Percentiles rank a stretch among this genome's conserved stretches.
phyloP scores from a whole-genome alignment of 768 basidiomycete species.

The Serendipita sp. region DNA sequence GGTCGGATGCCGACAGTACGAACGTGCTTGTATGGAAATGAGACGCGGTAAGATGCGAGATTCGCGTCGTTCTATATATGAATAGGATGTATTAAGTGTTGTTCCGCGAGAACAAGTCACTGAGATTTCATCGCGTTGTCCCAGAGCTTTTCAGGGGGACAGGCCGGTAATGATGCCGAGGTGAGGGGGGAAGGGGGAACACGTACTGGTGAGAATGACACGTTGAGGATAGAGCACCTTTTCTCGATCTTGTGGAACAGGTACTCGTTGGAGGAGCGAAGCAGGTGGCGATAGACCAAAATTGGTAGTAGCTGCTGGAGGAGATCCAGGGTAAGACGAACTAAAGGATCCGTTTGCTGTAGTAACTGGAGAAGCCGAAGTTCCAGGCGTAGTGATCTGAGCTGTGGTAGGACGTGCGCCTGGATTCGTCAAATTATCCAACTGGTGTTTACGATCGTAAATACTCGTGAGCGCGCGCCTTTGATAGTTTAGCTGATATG shows the following conservation, averaged over 20 bases:
- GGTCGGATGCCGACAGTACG: not conserved
- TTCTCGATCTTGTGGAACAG: conserved; percentile 41
- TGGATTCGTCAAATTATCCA: conserved; percentile 30
- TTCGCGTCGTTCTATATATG: conserved; percentile 2
- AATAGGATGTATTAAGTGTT: conserved; percentile 8
- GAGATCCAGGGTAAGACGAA: not conserved
- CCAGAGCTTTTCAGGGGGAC: not conserved
- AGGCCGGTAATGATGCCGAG: not conserved
- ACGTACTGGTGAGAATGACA: conserved; percentile 70
- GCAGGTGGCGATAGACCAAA: conserved; percentile 6
- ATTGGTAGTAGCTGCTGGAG: conserved; percentile 5
- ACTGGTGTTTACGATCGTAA: conserved; percentile 19
- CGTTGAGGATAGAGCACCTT: conserved; percentile 65
- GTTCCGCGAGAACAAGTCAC: not conserved
- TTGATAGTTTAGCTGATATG: not conserved
- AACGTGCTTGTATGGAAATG: not conserved
- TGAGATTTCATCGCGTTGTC: conserved; percentile 2
- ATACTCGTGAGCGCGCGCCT: not conserved
- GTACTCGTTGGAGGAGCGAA: not conserved
- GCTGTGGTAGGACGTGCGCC: conserved; percentile 10
- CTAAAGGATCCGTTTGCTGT: conserved; percentile 6
- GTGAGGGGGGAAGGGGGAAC: conserved; percentile 10
- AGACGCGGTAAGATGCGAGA: not conserved
- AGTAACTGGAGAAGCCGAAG: conserved; percentile 6
- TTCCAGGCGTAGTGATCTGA: not conserved